Conservation (phyloP, 129 eudicot species). For the Pseudognaphalium luteoalbum region DNA sequence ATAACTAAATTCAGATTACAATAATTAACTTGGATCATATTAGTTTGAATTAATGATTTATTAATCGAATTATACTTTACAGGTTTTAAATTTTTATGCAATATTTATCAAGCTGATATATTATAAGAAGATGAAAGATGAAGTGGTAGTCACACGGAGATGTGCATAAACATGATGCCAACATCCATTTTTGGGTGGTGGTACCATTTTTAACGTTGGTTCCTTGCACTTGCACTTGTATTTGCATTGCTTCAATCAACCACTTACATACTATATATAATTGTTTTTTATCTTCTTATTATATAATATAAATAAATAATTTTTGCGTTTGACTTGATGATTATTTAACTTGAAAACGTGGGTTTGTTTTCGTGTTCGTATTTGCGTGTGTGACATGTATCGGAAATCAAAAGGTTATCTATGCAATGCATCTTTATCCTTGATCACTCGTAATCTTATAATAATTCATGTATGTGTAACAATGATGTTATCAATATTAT, state of each 20-base stretch:
- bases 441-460: background rate
- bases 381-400: background rate
- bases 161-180: background rate
- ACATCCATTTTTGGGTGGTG: background rate
- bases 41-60: no score
- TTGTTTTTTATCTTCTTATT: background rate
- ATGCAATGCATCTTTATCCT: background rate
- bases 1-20: no score
- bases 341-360: background rate
- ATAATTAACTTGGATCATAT: no score
- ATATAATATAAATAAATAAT: no score
- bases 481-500: no score
- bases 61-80: no score
- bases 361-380: background rate
- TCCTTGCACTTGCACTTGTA: constrained; percentile 1
- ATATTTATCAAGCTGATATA: background rate
- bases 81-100: no score
- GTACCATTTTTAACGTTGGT: background rate
- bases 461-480: background rate
- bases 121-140: background rate
- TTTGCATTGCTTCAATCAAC: background rate
- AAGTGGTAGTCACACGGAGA: constrained; percentile 13
- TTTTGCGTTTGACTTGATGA: background rate
- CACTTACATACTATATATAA: background rate
- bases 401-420: background rate